A percentile compares a stretch with the other conserved stretches of the same genome.
phyloP scores from a whole-genome alignment of 176 grass and related monocot species.

The Elaeis guineensis region DNA sequence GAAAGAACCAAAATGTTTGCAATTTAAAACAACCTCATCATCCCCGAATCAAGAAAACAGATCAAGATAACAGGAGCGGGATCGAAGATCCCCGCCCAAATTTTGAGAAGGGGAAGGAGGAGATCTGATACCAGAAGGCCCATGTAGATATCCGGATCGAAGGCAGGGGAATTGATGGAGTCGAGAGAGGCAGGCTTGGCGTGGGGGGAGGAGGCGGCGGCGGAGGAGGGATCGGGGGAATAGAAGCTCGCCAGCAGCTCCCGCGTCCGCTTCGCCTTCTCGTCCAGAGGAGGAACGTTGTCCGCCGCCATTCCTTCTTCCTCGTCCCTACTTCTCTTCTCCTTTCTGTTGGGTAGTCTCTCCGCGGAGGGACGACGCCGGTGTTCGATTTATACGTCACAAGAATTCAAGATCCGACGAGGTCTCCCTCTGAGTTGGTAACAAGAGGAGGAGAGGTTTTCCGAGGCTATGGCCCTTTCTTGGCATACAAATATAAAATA shows the following conservation, averaged over 20 bases:
- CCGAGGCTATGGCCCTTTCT: too few relatives aligned
- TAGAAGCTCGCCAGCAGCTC: conserved; percentile 98
- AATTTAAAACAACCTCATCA: not conserved
- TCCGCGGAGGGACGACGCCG: too few relatives aligned
- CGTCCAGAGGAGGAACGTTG: conserved; percentile 40
- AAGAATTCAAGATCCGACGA: too few relatives aligned
- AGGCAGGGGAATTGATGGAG: conserved; percentile 80
- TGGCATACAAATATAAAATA: too few relatives aligned
- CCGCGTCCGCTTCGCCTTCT: conserved; percentile 85
- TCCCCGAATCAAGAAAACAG: too few relatives aligned
- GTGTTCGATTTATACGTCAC: too few relatives aligned
- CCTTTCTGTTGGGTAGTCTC: not conserved
- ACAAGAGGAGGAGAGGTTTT: too few relatives aligned
- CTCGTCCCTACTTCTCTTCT: not conserved
- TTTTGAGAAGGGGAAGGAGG: not conserved
- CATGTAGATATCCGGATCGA: conserved; percentile 88
- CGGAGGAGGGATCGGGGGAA: conserved; percentile 42
- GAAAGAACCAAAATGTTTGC: too few relatives aligned
- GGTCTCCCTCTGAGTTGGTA: too few relatives aligned
- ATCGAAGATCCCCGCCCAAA: not conserved
- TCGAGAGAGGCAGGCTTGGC: conserved; percentile 49
- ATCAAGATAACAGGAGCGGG: not conserved
- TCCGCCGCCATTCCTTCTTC: conserved; percentile 20
- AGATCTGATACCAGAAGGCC: conserved; percentile 55
- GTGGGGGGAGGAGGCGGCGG: conserved; percentile 16